Evolutionary conservation across 2,329 filamentous ascomycete species (phyloP), one percentile per base, ranked within the genome.

Genomic region (Monilinia fructicola): DNA sequence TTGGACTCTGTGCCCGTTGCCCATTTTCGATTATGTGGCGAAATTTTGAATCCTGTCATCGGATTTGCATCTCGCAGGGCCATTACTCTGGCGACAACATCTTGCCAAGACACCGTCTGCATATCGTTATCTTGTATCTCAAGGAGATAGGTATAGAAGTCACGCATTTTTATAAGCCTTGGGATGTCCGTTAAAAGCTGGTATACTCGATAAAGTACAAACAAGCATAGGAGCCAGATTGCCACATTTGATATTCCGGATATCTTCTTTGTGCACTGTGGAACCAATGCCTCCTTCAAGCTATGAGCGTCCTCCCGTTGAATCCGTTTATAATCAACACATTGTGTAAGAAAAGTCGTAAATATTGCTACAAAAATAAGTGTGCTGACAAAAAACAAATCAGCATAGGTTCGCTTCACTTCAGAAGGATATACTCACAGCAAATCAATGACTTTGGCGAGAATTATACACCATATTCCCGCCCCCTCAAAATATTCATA

Each of bases 1-100:
- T 97, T 96, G 28, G 92, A 96, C 75, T 96, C 92, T 67, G 88
- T 93, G 55, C 91, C 90, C 31, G 69, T 83, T 12, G 46, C 38
- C 67, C 85, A 86, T 70, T 83, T 85, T 68, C 85, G 83, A 70
- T 85, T 84, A 68, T 82, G 80, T 14, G 85, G 80, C n/a, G 84
- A 84, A 21, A 87, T 79, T 23, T 84, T 84, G 10, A 84, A 82
- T 1, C 86, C 86, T n/a, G 89, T 90, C 18, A 84, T 81, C 23
- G 89, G 83, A 73, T 92, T 91, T 5, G 85, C 79, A 74, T 91
- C 88, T 71, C 89, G 82, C n/a, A 91, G 76, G 21, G 84, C 83
- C 85, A 91, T 91, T 59, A 92, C 78, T 44, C 88, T 84, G 66
- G 84, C 86, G 40, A 92, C 88, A 26, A 91, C 82, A 70, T 89